Percentiles rank a stretch among this genome's conserved stretches.
Conservation (phyloP, 495 filamentous ascomycete species). For the Lepraria neglecta region DNA sequence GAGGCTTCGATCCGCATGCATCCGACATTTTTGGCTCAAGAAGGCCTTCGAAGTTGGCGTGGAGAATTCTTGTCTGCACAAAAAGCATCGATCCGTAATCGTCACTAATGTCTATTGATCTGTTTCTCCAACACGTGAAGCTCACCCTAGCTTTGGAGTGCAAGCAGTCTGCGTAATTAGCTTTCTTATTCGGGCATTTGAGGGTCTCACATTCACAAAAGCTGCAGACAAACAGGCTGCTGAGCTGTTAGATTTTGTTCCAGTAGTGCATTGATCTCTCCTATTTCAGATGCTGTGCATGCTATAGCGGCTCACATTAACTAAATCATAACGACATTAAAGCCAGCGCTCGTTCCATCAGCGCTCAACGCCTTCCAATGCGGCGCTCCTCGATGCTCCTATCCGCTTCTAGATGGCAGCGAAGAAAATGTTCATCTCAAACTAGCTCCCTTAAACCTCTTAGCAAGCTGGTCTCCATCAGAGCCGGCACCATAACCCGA, state of each 20-base stretch:
- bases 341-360: background rate
- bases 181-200: no score
- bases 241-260: background rate
- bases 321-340: background rate
- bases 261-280: no score
- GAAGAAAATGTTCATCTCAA: constrained; percentile 50
- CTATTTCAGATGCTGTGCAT: background rate
- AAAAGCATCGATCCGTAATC: no score
- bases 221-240: no score
- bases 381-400: background rate
- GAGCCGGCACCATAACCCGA: constrained; percentile 35
- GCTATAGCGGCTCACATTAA: background rate
- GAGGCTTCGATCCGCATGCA: no score
- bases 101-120: no score
- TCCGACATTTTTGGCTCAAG: no score
- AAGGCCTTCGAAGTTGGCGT: no score
- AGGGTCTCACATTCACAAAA: background rate
- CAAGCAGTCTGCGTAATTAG: no score
- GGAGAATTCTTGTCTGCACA: no score
- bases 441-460: constrained; percentile 97
- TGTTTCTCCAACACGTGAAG: no score
- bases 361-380: background rate
- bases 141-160: no score
- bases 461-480: constrained; percentile 80
- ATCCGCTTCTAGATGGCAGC: background rate